Evolutionary conservation across 352 stramenopile species (phyloP).

Genomic region (Halophytophthora polymorphica): DNA sequence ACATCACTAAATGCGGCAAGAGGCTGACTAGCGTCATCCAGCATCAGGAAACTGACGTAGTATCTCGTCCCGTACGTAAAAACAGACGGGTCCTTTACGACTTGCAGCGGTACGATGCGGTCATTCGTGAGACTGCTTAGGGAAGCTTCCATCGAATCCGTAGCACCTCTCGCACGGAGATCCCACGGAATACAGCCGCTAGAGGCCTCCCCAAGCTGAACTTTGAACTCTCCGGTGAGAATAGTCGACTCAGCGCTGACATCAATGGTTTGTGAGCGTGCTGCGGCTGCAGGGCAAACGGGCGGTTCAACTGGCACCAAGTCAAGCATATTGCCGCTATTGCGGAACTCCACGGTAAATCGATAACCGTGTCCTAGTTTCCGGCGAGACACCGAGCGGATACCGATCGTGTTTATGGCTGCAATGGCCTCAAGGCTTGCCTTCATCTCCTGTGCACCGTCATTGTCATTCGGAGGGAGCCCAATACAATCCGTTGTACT

Average conservation of each 20-base stretch:
- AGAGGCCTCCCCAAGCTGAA: constrained; percentile 32
- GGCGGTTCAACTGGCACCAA: constrained; percentile 37
- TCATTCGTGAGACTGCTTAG: constrained; percentile 35
- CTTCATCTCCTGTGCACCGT: constrained; percentile 39
- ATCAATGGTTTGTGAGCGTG: constrained; percentile 65
- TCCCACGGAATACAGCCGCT: constrained; percentile 50
- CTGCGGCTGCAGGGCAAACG: constrained; percentile 30
- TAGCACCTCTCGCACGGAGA: constrained; percentile 27
- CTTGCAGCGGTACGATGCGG: constrained; percentile 36
- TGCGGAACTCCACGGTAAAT: constrained; percentile 50
- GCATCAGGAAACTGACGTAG: constrained; percentile 43
- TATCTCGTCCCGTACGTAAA: constrained; percentile 38
- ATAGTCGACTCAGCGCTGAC: constrained; percentile 39
- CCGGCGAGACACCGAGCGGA: constrained; percentile 25
- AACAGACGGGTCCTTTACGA: constrained; percentile 39
- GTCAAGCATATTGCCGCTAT: constrained; percentile 48
- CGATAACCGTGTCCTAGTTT: constrained; percentile 43
- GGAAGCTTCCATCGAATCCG: constrained; percentile 33
- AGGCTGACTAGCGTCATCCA: constrained; percentile 31
- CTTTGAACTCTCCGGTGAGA: constrained; percentile 37
- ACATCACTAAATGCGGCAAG: constrained; percentile 24
- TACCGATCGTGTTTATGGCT: constrained; percentile 53
- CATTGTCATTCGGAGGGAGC: constrained; percentile 28
- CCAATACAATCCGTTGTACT: constrained; percentile 56
- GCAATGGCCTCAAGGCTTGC: constrained; percentile 37